Conservation (phyloP, 225 moss, liverwort and hornwort species). For the Antitrichia curtipendula region DNA sequence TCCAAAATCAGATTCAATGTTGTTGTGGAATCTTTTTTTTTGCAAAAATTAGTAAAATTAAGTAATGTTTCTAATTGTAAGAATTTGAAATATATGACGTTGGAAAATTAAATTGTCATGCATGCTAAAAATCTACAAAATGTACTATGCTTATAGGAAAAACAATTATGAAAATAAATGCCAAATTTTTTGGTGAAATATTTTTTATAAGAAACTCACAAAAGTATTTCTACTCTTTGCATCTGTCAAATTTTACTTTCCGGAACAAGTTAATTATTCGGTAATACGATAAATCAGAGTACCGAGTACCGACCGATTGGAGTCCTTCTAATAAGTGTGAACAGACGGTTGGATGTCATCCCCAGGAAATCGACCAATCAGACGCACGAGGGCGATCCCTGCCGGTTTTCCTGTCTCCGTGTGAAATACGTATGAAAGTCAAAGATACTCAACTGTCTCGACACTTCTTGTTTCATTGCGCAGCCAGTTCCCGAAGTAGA, state of each 20-base stretch:
- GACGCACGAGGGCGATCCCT: neutral
- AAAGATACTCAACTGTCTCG: neutral
- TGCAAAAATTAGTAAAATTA: neutral
- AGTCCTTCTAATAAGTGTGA: neutral
- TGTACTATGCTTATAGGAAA: neutral
- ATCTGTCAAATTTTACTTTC: neutral
- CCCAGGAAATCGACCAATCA: neutral
- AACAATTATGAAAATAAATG: neutral
- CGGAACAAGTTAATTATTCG: neutral
- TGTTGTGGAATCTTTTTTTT: accelerated
- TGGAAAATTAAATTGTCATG: neutral
- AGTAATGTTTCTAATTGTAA: neutral
- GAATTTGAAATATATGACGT: neutral
- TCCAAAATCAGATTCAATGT: neutral
- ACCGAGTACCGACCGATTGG: neutral
- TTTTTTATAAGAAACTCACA: neutral
- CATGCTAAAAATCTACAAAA: accelerated
- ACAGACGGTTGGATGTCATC: neutral
- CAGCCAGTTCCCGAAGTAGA: neutral
- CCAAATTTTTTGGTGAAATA: neutral
- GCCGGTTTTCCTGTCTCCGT: neutral
- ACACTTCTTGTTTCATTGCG: neutral
- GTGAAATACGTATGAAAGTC: neutral
- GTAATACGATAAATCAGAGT: neutral
- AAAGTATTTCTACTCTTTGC: neutral